Conservation (phyloP, 2,329 filamentous ascomycete species). For the Trichophyton rubrum region DNA sequence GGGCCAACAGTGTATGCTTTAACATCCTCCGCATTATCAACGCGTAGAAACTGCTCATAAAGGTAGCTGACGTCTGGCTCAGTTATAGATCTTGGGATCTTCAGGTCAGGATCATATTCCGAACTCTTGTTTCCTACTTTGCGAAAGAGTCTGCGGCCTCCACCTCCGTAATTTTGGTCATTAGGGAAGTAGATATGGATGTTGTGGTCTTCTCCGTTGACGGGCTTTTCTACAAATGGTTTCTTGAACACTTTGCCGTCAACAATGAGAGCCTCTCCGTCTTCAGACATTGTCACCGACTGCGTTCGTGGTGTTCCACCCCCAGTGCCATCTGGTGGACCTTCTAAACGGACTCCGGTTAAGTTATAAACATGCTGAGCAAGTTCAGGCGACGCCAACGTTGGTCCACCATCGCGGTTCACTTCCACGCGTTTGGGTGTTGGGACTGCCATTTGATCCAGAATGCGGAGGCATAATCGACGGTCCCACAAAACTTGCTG, state of each 20-base stretch:
- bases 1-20: constrained; percentile 96
- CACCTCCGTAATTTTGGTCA: constrained; percentile 59
- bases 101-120: constrained; percentile 71
- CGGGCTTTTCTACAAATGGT: constrained; percentile 95
- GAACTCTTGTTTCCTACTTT: constrained; percentile 99
- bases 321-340: constrained; percentile 54
- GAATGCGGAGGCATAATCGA: constrained; percentile 70
- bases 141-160: constrained; percentile 80
- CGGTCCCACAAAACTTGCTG: constrained; percentile 96
- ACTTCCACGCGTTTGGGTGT: constrained; percentile 84
- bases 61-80: constrained; percentile 77
- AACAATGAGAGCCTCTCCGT: constrained; percentile 76
- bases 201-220: constrained; percentile 97
- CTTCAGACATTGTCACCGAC: constrained; percentile 74
- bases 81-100: constrained; percentile 64
- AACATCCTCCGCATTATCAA: constrained; percentile 95
- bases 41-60: constrained; percentile 92
- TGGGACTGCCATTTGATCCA: constrained; percentile 80
- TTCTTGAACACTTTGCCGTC: constrained; percentile 74
- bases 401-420: constrained; percentile 81
- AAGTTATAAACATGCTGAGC: constrained; percentile 67
- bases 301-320: constrained; percentile 45
- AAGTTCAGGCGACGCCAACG: constrained; percentile 63
- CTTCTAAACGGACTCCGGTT: constrained; percentile 63
- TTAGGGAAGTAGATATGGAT: constrained; percentile 95